phyloP scores from a whole-genome alignment of 1,139 yeast species.

The Hyphopichia burtonii region DNA sequence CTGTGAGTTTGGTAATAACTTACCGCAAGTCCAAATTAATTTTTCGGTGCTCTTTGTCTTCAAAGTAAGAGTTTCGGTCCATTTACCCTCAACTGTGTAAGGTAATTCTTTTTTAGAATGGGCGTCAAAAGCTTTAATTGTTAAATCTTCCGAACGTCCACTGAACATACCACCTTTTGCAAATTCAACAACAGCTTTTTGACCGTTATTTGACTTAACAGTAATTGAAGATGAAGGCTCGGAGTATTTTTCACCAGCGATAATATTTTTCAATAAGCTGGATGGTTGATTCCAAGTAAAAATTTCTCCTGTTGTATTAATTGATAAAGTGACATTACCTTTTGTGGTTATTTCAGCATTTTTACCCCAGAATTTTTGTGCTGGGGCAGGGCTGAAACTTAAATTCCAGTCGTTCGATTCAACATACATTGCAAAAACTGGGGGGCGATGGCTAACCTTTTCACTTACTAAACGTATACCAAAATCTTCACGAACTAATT shows the following conservation, averaged over 20 bases:
- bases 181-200: conserved; percentile 68
- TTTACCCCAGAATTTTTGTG: conserved; percentile 95
- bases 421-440: conserved; percentile 74
- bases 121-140: conserved; percentile 51
- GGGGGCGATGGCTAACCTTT: conserved; percentile 82
- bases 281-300: conserved; percentile 84
- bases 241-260: conserved; percentile 94
- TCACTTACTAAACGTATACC: conserved; percentile 72
- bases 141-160: conserved; percentile 82
- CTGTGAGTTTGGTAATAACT: conserved; percentile 55
- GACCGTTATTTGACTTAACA: conserved; percentile 66
- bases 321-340: conserved; percentile 61
- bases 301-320: conserved; percentile 63
- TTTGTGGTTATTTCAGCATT: conserved; percentile 77
- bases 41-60: conserved; percentile 42
- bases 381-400: conserved; percentile 72
- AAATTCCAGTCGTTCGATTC: conserved; percentile 78
- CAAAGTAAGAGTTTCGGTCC: conserved; percentile 65
- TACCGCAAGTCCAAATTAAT: conserved; percentile 65
- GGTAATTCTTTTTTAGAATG: conserved; percentile 30
- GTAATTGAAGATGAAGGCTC: conserved; percentile 79
- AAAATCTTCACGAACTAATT: conserved; percentile 73
- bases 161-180: conserved; percentile 75
- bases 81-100: conserved; percentile 61
- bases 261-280: conserved; percentile 75